Conservation (phyloP, 2,329 filamentous ascomycete species). For the Neurospora sp. region DNA sequence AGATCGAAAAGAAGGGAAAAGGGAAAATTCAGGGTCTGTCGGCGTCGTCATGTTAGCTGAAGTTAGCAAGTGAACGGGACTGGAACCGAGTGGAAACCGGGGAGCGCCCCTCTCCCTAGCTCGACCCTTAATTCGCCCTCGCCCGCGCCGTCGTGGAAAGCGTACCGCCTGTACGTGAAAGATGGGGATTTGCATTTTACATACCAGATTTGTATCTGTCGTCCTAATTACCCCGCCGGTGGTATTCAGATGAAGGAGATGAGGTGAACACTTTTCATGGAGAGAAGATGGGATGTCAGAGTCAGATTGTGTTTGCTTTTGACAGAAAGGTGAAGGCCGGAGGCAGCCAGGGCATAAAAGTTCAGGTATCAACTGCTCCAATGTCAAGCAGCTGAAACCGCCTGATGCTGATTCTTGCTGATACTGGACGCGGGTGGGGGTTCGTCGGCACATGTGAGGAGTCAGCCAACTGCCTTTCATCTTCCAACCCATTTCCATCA, state of each 20-base stretch:
- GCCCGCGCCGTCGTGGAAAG: not conserved
- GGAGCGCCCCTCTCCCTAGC: not conserved
- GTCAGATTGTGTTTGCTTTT: not conserved
- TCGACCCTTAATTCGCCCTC: not conserved
- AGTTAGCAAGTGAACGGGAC: not conserved
- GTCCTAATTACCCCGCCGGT: not conserved
- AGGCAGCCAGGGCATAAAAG: not conserved
- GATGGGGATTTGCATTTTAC: not conserved
- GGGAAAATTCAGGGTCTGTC: not conserved
- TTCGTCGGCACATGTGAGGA: not conserved
- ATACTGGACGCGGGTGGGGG: not conserved
- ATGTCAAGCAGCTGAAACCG: not conserved
- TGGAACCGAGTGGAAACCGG: not conserved
- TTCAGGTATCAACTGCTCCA: not conserved
- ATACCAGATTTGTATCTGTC: not conserved
- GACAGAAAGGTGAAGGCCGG: not conserved
- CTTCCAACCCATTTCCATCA: not conserved
- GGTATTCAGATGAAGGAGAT: not conserved
- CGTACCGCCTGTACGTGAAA: not conserved
- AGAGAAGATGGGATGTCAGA: not conserved
- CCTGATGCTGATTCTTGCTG: not conserved
- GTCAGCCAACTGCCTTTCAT: not conserved
- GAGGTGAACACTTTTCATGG: not conserved
- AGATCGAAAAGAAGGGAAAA: constrained; percentile 1
- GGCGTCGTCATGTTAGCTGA: not conserved